Conservation (phyloP, 2,329 filamentous ascomycete species). For the Magnaporthiopsis poae region DNA sequence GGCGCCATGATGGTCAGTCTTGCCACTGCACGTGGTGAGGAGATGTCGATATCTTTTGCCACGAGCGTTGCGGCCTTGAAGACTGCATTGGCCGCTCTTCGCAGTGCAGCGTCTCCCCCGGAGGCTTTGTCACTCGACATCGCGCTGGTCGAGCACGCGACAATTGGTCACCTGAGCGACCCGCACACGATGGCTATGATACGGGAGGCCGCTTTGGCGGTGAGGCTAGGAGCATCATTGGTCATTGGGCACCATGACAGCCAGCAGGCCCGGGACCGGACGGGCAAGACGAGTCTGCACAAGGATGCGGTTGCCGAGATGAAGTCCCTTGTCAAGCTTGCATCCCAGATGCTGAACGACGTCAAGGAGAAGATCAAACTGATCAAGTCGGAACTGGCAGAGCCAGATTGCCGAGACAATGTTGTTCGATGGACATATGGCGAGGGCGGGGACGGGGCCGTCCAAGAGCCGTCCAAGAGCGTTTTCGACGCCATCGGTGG, state of each 20-base stretch:
- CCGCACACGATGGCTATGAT: constrained; percentile 28
- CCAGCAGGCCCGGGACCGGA: constrained; percentile 23
- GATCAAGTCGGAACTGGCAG: constrained; percentile 21
- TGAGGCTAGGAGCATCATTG: constrained; percentile 23
- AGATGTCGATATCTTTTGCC: neutral
- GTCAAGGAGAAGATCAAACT: constrained; percentile 24
- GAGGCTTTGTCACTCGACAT: neutral
- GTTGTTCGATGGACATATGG: constrained; percentile 25
- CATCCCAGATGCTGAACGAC: constrained; percentile 16
- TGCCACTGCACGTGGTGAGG: constrained; percentile 11
- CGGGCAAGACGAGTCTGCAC: constrained; percentile 22
- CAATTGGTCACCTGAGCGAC: constrained; percentile 21
- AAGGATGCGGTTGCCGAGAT: constrained; percentile 25
- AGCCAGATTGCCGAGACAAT: constrained; percentile 28
- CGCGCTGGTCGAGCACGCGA: neutral
- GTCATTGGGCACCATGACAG: constrained; percentile 22
- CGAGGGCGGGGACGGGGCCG: constrained; percentile 12
- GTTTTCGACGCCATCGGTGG: constrained; percentile 22
- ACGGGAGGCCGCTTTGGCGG: constrained; percentile 26
- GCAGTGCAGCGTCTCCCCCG: constrained; percentile 1
- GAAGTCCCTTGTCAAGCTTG: constrained; percentile 15
- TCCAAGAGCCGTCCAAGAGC: constrained; percentile 16
- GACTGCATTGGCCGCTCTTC: constrained; percentile 12
- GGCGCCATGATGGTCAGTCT: constrained; percentile 17
- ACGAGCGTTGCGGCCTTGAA: constrained; percentile 7